Base-by-base conservation (phyloP, 225 moss, liverwort and hornwort species). In the Bryoerythrophyllum caledonicum region DNA sequence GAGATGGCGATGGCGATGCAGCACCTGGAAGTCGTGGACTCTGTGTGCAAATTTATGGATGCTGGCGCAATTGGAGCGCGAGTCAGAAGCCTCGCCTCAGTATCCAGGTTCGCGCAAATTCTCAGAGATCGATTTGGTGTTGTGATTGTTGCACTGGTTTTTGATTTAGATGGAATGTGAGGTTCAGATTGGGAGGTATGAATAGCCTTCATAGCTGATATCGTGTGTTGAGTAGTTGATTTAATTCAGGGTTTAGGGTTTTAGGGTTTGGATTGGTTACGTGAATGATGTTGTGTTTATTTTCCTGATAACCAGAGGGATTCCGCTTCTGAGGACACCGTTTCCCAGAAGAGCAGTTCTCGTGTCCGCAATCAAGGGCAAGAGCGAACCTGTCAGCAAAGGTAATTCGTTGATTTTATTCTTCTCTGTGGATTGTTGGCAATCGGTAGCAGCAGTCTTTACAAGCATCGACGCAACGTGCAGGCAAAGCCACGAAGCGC, bases 401-500 rank as follows among this genome's bases (percentile, higher is more conserved):
- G 84, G 87, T 86, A 43, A 67, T 67, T 24, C 70, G 32, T 46
- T 53, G 46, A 44, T 64, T 65, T 28, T 21, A 40, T 40, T 56
- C 40, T 13, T 27, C 44, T 41, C 69, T 72, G 28, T 57, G 38
- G 68, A 67, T 51, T 49, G 3, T 35, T 71, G 53, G 27, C 21
- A 21, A 63, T 13, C 35, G 37, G 41, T 20, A 43, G 54, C 41
- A 60, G 11, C 41, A 60, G 11, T 61, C 43, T 62, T 49, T 14
- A 44, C 44, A 44, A n/a, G n/a, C n/a, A 15, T 52, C 43, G 66
- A 48, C 75, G 71, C 16, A 74, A 37, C 49, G 37, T 59, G 72
- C 62, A 86, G 82, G 80, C 67, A 82, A 80, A 49, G 76, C 73
- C 51, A 81, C 72, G 32, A 82, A 68, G 63, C 78, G 74, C 28